Conservation (phyloP, 352 stramenopile genomes). For the Globisporangium apiculatum region DNA sequence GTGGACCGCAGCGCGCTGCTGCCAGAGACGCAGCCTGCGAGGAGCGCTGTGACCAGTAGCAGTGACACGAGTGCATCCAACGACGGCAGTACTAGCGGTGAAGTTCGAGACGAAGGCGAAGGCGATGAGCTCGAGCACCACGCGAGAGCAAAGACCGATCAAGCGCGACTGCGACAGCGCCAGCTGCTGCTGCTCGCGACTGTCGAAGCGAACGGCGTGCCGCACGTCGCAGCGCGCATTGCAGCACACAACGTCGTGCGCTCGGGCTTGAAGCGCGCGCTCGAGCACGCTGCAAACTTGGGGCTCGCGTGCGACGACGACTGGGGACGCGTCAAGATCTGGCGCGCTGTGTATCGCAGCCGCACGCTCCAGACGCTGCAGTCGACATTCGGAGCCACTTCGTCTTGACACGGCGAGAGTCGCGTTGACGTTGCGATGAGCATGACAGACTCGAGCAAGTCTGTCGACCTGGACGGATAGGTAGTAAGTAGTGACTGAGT, state of each 20-base stretch:
- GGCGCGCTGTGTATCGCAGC: conserved; percentile 46
- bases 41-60: too few relatives aligned
- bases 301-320: conserved; percentile 18
- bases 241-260: conserved; percentile 20
- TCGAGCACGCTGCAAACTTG: conserved; percentile 38
- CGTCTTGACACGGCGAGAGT: too few relatives aligned
- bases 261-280: conserved; percentile 27
- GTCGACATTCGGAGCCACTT: background rate
- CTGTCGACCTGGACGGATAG: too few relatives aligned
- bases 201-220: conserved; percentile 46
- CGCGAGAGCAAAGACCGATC: too few relatives aligned
- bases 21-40: background rate
- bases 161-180: background rate
- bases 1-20: conserved; percentile 1
- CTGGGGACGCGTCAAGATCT: conserved; percentile 50
- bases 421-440: too few relatives aligned
- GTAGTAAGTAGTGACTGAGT: too few relatives aligned
- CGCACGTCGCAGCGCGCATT: conserved; percentile 30
- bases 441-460: too few relatives aligned
- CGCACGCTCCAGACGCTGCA: conserved; percentile 33
- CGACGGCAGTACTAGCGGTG: too few relatives aligned
- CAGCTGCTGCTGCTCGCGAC: conserved; percentile 30
- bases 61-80: too few relatives aligned
- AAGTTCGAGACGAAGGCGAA: too few relatives aligned
- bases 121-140: too few relatives aligned